Evolutionary conservation across 1,284 basidiomycete genomes (phyloP).

Genomic region (Inonotus hispidus): DNA sequence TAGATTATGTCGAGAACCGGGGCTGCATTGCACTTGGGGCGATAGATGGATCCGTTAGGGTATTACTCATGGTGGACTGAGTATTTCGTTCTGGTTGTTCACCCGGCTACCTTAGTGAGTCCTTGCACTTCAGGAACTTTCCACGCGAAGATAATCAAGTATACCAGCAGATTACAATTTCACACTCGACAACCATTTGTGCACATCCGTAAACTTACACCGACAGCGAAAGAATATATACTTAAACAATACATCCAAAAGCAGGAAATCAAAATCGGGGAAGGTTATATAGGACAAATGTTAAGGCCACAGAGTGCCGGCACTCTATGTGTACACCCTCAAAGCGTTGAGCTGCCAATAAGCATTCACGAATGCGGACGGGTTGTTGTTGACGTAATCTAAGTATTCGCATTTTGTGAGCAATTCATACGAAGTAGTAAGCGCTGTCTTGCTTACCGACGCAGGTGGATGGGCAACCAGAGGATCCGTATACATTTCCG

Average conservation of each 20-base stretch:
- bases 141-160: no score
- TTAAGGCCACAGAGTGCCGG: no score
- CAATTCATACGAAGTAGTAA: background rate
- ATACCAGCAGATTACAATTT: no score
- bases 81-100: background rate
- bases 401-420: background rate
- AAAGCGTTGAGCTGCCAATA: constrained; percentile 15
- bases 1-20: constrained; percentile 13
- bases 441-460: constrained; percentile 3
- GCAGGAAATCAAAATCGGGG: no score
- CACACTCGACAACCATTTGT: no score
- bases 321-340: constrained; percentile 16
- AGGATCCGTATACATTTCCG: constrained; percentile 10
- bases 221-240: no score
- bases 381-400: constrained; percentile 20
- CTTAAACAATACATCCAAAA: no score
- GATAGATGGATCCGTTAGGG: constrained; percentile 9
- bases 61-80: constrained; percentile 7
- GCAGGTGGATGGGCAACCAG: constrained; percentile 8
- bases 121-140: no score
- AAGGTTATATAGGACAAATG: no score
- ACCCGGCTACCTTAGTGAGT: background rate
- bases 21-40: constrained; percentile 14
- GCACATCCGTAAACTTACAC: no score
- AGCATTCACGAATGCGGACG: constrained; percentile 14